Base-by-base conservation (phyloP, 345 rosid genomes). In the Populus simonii region DNA sequence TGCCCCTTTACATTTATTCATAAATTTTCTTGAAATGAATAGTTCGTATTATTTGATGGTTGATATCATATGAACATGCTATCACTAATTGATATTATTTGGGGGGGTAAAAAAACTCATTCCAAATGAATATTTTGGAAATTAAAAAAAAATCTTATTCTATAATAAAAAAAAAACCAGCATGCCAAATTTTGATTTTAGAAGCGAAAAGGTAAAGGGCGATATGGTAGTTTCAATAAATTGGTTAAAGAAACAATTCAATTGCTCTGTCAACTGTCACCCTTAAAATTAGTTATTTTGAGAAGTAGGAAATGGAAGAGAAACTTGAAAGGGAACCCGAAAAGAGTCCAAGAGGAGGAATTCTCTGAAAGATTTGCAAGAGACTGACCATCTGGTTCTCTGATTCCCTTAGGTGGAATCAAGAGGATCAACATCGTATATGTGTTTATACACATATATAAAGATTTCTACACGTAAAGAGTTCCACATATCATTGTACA, bases 331-430 rank as follows among this genome's bases (percentile, higher is more conserved):
- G 31, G 63, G 16, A 36, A 77, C 67, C 35, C 45, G 29, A 22
- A 43, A 13, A 55, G 39, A 63, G 53, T 20, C 27, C 3, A 57
- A 9, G 20, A 51, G 27, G 59, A 62, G 25, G 41, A 70, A 62
- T 35, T 80, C 43, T 39, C 18, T 68, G 33, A 57, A 59, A 57
- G 2, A n/a, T 41, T 35, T 9, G 35, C 23, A 33, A 62, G 71
- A 23, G 15, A 27, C 27, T 41, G 73, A 16, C 12, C 9, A 49
- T 76, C 78, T 72, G 92, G 82, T 89, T 90, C 95, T 90, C 97
- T 91, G 96, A 83, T 85, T 87, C 94, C 92, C 81, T 77, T 66
- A 4, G 45, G 74, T 73, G 90, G 90, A 88, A 90, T 84, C 93
- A 88, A 88, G 98, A 88, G 94, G 84, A 86, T 93, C 89, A 76